Base-by-base conservation (phyloP, 345 rosid species). In the Conringia planisiliqua region DNA sequence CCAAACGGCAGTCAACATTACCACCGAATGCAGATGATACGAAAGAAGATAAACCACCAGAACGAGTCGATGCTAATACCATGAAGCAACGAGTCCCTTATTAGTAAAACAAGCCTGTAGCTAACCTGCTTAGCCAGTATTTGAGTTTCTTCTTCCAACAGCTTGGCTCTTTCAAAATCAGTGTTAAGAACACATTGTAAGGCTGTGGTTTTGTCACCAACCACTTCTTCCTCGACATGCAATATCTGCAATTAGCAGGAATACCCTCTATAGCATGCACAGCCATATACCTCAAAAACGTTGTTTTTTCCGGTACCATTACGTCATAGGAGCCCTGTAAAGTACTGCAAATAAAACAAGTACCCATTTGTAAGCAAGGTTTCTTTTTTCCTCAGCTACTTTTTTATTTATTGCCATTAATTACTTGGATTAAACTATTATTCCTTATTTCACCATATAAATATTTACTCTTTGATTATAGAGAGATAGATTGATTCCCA, bases 241-340 rank as follows among this genome's bases (percentile, higher is more conserved):
- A 92, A 84, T 71, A 89, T 88, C 82, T 94, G 85, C 97, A 94
- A 77, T 94, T 91, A 70, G 79, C 6, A 83, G 93, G 98, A 81
- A 94, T 91, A 70, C 98, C n/a, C n/a, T n/a, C n/a, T n/a, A n/a
- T n/a, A n/a, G n/a, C n/a, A n/a, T n/a, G n/a, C n/a, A n/a, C n/a
- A n/a, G n/a, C n/a, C 96, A 94, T 83, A 83, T 86, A 78, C 89
- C 98, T 88, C 44, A 94, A 89, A 78, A 89, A 90, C 38, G 98
- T 94, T 68, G 97, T 94, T 81, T 91, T 91, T 94, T 48, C 98
- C 98, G 7, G 98, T 94, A 73, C 98, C 98, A 70, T 94, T 94
- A 80, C 98, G 87, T 75, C 98, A 97, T 68, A 91, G 89, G 78
- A 94, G 95, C n/a, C 97, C 98, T 93, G 80, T 62, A 83, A 39